Percentiles rank a stretch among this genome's conserved stretches.
phyloP scores from a whole-genome alignment of 148 eudicot genomes.

The Drosera capensis region DNA sequence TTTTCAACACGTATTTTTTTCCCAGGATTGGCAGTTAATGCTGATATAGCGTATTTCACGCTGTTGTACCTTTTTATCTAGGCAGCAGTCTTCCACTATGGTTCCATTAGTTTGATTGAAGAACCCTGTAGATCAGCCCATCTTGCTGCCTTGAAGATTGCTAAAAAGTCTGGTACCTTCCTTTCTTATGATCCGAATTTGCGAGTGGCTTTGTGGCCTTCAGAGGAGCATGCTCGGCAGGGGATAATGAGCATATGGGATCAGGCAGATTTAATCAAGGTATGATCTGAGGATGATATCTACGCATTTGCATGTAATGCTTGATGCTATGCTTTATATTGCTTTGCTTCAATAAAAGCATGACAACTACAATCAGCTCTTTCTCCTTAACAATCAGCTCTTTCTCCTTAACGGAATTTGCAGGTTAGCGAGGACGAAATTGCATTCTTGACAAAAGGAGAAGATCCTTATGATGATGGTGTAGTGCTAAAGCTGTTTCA shows the following conservation, averaged over 20 bases:
- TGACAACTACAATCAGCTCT: not conserved
- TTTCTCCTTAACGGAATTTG: not conserved
- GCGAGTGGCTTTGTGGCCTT: conserved; percentile 81
- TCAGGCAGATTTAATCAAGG: conserved; percentile 87
- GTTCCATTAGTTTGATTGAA: conserved; percentile 75
- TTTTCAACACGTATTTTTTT: not conserved
- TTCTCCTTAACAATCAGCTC: not conserved
- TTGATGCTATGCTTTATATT: not conserved
- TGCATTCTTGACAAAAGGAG: conserved; percentile 61
- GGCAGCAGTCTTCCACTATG: conserved; percentile 79
- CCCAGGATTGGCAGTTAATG: not conserved
- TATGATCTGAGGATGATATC: too few relatives aligned
- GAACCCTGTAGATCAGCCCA: conserved; percentile 87
- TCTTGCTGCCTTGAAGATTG: conserved; percentile 63
- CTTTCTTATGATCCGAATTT: conserved; percentile 85
- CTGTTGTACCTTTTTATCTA: conserved; percentile 11
- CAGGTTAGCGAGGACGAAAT: conserved; percentile 93
- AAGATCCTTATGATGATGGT: conserved; percentile 51
- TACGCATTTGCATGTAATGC: not conserved
- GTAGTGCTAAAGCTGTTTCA: conserved; percentile 80
- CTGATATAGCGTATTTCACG: not conserved
- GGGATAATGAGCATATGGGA: conserved; percentile 81
- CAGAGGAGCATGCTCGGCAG: conserved; percentile 61
- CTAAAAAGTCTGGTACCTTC: conserved; percentile 46
- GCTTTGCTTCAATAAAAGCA: not conserved